Base-by-base conservation (phyloP, 2,329 filamentous ascomycete genomes). In the Beauveria asiatica region DNA sequence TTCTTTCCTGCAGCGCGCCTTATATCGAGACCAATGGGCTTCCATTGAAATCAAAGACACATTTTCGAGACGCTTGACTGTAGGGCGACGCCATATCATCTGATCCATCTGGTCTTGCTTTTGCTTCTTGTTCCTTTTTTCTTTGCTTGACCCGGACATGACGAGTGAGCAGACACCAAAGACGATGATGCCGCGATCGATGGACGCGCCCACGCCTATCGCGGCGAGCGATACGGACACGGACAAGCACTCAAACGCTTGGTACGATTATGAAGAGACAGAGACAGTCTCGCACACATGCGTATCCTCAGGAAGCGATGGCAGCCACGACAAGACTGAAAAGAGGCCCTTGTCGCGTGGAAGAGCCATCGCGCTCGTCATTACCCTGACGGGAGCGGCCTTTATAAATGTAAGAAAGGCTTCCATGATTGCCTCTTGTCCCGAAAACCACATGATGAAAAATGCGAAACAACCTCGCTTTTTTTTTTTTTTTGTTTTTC, bases 331-430 rank as follows among this genome's bases (percentile, higher is more conserved):
- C 25, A 66, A 68, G 21, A 52, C 60, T 10, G 37, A 25, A 19
- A 65, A 63, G 17, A 63, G 76, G 13, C 71, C 72, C 3, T 69
- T 80, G 45, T 82, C 81, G 23, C 82, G 76, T 65, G 76, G 73
- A n/a, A 73, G 77, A 25, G 78, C 78, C 62, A 80, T 84, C 49
- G 80, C 79, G 5, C 73, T 84, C 11, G 82, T 83, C 5, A 75
- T 75, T 1, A 83, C 81, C 0, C 73, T 83, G 6, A 78, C 80
- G 0, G 81, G 81, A 4, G 82, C 82, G 10, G 78, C 78, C 10
- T 84, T 84, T 65, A 71, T 82, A 63, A 84, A 84, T 62, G 81
- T 80, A 66, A 66, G 69, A 27, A 41, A 16, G 10, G 30, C 10
- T 30, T n/a, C 13, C 50, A 39, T 37, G 17, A 9, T 41, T 19